phyloP scores from a whole-genome alignment of 768 basidiomycete genomes.

The Lepiota subincarnata region DNA sequence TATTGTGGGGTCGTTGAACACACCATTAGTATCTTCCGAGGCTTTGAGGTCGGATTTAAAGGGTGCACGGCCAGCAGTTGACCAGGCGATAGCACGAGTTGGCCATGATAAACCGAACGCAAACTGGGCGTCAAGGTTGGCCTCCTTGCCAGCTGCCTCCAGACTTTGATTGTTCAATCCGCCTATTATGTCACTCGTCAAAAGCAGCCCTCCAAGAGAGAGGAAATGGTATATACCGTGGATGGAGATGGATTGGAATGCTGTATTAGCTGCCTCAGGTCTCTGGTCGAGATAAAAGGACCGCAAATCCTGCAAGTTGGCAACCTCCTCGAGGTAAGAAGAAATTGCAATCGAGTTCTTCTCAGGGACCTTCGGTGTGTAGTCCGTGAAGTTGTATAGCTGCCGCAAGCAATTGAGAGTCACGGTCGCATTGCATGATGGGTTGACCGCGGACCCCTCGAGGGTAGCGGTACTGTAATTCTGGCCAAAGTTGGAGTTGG shows the following conservation, averaged over 20 bases:
- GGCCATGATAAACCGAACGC: conserved; percentile 63
- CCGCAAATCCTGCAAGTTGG: conserved; percentile 50
- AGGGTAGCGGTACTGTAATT: conserved; percentile 19
- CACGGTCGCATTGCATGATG: conserved; percentile 41
- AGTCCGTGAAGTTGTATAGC: conserved; percentile 50
- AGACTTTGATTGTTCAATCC: conserved; percentile 56
- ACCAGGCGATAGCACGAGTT: conserved; percentile 53
- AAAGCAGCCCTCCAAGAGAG: neutral
- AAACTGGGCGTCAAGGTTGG: conserved; percentile 65
- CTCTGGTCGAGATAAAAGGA: conserved; percentile 45
- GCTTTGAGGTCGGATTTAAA: conserved; percentile 45
- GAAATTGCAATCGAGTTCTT: conserved; percentile 52
- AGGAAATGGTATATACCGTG: conserved; percentile 36
- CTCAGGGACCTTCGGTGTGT: conserved; percentile 35
- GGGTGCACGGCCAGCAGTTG: conserved; percentile 60
- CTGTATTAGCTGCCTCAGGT: conserved; percentile 44
- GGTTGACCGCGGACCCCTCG: conserved; percentile 15
- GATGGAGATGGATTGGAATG: conserved; percentile 51
- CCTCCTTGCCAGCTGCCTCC: conserved; percentile 56
- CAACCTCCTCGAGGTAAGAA: conserved; percentile 49
- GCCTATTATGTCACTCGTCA: conserved; percentile 29
- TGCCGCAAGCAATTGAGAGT: conserved; percentile 52
- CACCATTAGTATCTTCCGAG: conserved; percentile 36
- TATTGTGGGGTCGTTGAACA: neutral
- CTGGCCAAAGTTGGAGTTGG: neutral